phyloP scores from a whole-genome alignment of 2,329 filamentous ascomycete species.

The Trichoderma asperellum region DNA sequence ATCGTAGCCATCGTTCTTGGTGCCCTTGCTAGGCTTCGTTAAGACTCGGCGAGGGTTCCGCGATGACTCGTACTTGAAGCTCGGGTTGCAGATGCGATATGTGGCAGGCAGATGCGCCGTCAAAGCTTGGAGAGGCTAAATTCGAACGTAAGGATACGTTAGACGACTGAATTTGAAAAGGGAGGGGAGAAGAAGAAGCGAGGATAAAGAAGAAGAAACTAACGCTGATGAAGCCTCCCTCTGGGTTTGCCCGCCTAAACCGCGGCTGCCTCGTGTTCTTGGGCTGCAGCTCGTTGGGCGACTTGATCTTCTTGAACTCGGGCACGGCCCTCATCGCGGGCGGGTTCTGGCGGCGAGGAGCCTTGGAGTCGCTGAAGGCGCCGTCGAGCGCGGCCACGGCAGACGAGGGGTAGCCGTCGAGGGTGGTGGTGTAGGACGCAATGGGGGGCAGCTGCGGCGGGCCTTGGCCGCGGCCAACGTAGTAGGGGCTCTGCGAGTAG shows the following conservation, averaged over 20 bases:
- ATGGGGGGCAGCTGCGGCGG: constrained; percentile 82
- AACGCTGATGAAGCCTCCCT: constrained; percentile 97
- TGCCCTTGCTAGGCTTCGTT: constrained; percentile 97
- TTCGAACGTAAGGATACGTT: background rate
- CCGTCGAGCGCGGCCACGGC: constrained; percentile 73
- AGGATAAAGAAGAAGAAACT: constrained; percentile 41
- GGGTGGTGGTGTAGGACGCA: constrained; percentile 66
- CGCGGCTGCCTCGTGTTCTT: constrained; percentile 85
- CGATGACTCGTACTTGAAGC: constrained; percentile 98
- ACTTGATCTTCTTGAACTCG: constrained; percentile 80
- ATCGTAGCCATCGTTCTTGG: constrained; percentile 98
- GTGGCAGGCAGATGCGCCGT: constrained; percentile 92
- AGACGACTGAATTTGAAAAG: background rate
- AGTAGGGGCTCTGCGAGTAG: constrained; percentile 65
- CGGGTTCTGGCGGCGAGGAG: constrained; percentile 58
- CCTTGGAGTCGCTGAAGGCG: constrained; percentile 63
- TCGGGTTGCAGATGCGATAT: constrained; percentile 97
- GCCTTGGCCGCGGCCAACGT: constrained; percentile 44
- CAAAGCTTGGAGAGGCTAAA: constrained; percentile 87
- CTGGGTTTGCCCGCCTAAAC: constrained; percentile 90
- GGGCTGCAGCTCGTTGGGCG: constrained; percentile 74
- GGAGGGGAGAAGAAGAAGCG: background rate
- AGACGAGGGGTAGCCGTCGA: constrained; percentile 74
- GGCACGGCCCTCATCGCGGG: constrained; percentile 69
- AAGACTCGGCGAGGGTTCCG: constrained; percentile 93